Evolutionary conservation across 371 early-diverging fungal species (phyloP).

Genomic region (Amoeboradix gromovi): DNA sequence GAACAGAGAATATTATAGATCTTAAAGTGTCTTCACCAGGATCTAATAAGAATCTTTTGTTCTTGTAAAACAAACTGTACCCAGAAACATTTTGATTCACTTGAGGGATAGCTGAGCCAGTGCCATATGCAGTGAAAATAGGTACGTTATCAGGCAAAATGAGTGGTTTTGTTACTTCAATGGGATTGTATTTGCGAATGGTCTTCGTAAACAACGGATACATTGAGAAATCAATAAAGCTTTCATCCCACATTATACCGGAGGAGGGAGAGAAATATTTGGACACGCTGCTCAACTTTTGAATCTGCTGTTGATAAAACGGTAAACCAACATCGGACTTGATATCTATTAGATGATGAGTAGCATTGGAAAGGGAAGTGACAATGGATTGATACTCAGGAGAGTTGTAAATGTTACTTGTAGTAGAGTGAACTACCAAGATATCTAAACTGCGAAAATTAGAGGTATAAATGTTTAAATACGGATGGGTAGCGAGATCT

Average conservation of each 20-base stretch:
- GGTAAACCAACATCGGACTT: not conserved
- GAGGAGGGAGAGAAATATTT: not conserved
- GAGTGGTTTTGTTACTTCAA: not conserved
- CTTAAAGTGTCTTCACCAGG: slow-evolving; percentile 15
- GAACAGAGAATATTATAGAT: slow-evolving; percentile 8
- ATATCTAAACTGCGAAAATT: not conserved
- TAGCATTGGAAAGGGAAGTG: not conserved
- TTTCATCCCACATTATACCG: not conserved
- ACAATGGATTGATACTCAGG: not conserved
- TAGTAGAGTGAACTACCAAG: not conserved
- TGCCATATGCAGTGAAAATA: slow-evolving; percentile 6
- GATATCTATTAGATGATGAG: not conserved
- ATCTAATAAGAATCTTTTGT: slow-evolving; percentile 9
- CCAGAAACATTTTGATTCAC: slow-evolving; percentile 12
- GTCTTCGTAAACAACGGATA: no score
- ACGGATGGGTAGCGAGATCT: not conserved
- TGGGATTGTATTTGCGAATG: not conserved
- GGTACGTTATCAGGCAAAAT: not conserved
- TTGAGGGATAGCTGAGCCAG: slow-evolving; percentile 14
- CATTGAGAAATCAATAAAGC: not conserved
- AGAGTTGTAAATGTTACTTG: not conserved
- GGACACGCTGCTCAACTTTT: not conserved
- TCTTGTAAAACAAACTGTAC: slow-evolving; percentile 4
- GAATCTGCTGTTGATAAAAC: not conserved
- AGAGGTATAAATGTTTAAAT: not conserved